Percentiles rank a stretch among this genome's conserved stretches.
phyloP scores from a whole-genome alignment of 257 asterid genomes.

The Nicotiana tabacum region DNA sequence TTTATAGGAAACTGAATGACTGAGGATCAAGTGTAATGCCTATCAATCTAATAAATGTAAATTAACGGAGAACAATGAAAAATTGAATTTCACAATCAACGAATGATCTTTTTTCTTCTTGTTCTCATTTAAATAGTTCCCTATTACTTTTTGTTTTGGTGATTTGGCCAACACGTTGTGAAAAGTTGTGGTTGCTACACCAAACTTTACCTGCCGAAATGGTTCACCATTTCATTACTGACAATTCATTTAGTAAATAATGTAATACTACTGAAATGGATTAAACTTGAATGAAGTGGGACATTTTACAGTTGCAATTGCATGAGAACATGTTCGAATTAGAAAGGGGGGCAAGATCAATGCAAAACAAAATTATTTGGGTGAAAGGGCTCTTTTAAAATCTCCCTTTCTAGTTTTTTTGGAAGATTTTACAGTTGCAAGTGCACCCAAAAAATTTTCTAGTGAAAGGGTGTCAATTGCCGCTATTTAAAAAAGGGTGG shows the following conservation, averaged over 20 bases:
- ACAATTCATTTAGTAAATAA: not conserved
- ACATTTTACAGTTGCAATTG: too few species aligned
- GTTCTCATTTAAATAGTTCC: not conserved
- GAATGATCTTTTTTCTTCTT: not conserved
- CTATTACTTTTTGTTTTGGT: not conserved
- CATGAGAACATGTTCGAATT: too few species aligned
- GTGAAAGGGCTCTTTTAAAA: too few species aligned
- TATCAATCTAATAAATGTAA: not conserved
- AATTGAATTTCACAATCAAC: not conserved
- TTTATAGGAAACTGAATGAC: not conserved
- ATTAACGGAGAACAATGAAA: not conserved
- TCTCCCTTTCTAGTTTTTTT: too few species aligned
- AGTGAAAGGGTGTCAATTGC: too few species aligned
- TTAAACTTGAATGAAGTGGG: too few species aligned
- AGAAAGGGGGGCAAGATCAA: too few species aligned
- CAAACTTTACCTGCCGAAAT: not conserved
- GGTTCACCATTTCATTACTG: not conserved
- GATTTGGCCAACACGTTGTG: not conserved
- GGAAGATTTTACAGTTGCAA: too few species aligned
- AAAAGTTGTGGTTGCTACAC: not conserved
- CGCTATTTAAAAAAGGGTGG: too few species aligned
- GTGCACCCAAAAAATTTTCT: too few species aligned
- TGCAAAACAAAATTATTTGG: too few species aligned
- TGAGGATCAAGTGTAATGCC: too few species aligned
- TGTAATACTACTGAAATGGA: not conserved